phyloP scores from a whole-genome alignment of 2,329 filamentous ascomycete species.

The Pseudogymnoascus sp. region DNA sequence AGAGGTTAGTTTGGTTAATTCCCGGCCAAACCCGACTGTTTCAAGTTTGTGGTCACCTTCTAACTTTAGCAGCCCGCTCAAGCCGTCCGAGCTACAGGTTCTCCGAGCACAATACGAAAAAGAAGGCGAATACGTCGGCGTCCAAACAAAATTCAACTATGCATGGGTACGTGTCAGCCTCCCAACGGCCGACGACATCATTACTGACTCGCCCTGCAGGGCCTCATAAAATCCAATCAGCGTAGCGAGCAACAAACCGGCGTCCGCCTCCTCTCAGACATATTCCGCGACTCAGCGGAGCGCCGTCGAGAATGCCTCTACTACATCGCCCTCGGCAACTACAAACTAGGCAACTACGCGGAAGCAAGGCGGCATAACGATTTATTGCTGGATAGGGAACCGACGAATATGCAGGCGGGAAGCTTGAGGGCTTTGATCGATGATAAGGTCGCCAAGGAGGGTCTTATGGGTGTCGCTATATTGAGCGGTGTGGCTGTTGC shows the following conservation, averaged over 20 bases:
- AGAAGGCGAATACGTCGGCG: conserved; percentile 90
- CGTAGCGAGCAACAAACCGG: conserved; percentile 88
- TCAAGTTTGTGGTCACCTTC: background rate
- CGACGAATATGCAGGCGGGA: conserved; percentile 78
- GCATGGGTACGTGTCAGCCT: conserved; percentile 64
- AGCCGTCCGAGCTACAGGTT: conserved; percentile 85
- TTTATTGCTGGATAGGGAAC: conserved; percentile 80
- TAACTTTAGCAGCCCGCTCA: conserved; percentile 60
- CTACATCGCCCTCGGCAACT: conserved; percentile 94
- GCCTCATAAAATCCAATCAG: conserved; percentile 83
- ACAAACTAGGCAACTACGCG: conserved; percentile 95
- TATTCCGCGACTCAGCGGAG: conserved; percentile 89
- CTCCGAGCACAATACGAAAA: conserved; percentile 93
- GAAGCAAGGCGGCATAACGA: conserved; percentile 95
- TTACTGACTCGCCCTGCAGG: conserved; percentile 41
- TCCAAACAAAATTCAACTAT: conserved; percentile 99
- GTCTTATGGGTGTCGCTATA: conserved; percentile 88
- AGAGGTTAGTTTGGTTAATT: conserved; percentile 55
- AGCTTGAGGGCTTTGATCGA: conserved; percentile 85
- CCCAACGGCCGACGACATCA: background rate
- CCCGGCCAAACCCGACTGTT: background rate
- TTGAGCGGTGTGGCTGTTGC: conserved; percentile 87
- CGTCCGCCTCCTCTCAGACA: conserved; percentile 87
- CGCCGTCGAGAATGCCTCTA: conserved; percentile 95
- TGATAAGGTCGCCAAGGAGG: conserved; percentile 92